These are phyloP conservation scores for Nicotiana noctiflora DNA, from an alignment of 257 asterid genomes.

Conservation along the genomic window DNA sequence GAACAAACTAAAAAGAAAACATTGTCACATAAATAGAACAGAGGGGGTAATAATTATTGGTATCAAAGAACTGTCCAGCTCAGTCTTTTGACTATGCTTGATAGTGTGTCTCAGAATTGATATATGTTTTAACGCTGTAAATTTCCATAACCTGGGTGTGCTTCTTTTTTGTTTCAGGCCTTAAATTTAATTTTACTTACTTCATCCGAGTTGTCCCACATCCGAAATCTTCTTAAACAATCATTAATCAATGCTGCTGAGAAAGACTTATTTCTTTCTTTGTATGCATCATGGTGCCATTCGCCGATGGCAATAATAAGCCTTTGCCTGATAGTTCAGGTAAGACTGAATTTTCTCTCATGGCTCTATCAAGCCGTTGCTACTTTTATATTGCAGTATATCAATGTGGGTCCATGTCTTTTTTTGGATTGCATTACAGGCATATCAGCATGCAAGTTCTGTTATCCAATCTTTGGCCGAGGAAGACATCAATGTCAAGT, in stretches of 20 bases:
- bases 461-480: slow-evolving; percentile 86
- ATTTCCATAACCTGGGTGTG: neutral
- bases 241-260: slow-evolving; percentile 61
- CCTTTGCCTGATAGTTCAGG: slow-evolving; percentile 97
- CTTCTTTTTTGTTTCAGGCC: slow-evolving; percentile 42
- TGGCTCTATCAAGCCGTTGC: slow-evolving; percentile 3
- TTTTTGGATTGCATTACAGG: slow-evolving; percentile 35
- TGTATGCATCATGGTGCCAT: slow-evolving; percentile 88
- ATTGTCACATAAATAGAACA: too few species aligned
- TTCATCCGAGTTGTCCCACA: slow-evolving; percentile 66
- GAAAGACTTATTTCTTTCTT: slow-evolving; percentile 55
- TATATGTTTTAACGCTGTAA: neutral
- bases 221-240: slow-evolving; percentile 57
- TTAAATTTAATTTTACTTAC: slow-evolving; percentile 82
- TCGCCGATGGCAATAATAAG: slow-evolving; percentile 96
- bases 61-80: neutral
- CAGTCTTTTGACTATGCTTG: neutral
- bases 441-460: slow-evolving; percentile 91
- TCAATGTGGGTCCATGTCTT: neutral
- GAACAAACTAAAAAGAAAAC: too few species aligned
- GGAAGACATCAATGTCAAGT: slow-evolving; percentile 89
- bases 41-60: neutral
- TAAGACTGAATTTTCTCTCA: slow-evolving; percentile 21
- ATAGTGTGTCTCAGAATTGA: too few species aligned
- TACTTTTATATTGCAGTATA: neutral